Conservation (phyloP, 495 filamentous ascomycete genomes). For the Aspergillus incahuasiensis region DNA sequence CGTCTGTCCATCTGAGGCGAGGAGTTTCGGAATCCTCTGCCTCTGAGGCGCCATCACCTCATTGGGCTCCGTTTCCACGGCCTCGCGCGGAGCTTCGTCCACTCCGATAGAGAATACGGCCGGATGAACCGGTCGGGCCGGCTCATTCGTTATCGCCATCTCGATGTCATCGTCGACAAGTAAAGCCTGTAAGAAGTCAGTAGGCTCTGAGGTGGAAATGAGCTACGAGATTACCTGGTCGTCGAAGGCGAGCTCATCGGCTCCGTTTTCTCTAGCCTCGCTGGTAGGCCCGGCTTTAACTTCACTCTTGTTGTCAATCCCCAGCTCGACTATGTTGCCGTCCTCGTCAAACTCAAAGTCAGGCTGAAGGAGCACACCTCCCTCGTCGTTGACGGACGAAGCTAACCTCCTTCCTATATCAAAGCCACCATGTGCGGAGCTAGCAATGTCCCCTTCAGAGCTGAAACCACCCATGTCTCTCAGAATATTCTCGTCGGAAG, state of each 20-base stretch:
- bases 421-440: slow-evolving; percentile 23
- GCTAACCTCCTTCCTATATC: slow-evolving; percentile 15
- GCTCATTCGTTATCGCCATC: background rate
- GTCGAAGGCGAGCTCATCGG: slow-evolving; percentile 16
- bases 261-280: slow-evolving; percentile 13
- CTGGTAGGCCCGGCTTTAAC: background rate
- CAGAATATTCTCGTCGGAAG: slow-evolving; percentile 26
- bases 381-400: slow-evolving; percentile 36
- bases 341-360: slow-evolving; percentile 64
- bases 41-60: slow-evolving; percentile 18
- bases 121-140: background rate
- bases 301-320: slow-evolving; percentile 7
- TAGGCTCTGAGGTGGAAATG: slow-evolving; percentile 1
- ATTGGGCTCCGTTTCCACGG: background rate
- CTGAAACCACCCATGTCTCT: slow-evolving; percentile 19
- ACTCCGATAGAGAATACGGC: background rate
- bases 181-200: slow-evolving; percentile 7
- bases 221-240: slow-evolving; percentile 21
- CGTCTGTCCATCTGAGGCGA: slow-evolving; percentile 20
- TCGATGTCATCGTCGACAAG: slow-evolving; percentile 14
- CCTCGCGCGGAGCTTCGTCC: background rate
- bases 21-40: slow-evolving; percentile 20
- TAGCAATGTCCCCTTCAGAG: slow-evolving; percentile 17
- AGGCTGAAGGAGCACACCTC: slow-evolving; percentile 52
- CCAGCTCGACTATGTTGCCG: slow-evolving; percentile 51